These are phyloP conservation scores for Myriosclerotinia duriaeana DNA, from an alignment of 2,329 filamentous ascomycete species.

Conservation along the genomic window DNA sequence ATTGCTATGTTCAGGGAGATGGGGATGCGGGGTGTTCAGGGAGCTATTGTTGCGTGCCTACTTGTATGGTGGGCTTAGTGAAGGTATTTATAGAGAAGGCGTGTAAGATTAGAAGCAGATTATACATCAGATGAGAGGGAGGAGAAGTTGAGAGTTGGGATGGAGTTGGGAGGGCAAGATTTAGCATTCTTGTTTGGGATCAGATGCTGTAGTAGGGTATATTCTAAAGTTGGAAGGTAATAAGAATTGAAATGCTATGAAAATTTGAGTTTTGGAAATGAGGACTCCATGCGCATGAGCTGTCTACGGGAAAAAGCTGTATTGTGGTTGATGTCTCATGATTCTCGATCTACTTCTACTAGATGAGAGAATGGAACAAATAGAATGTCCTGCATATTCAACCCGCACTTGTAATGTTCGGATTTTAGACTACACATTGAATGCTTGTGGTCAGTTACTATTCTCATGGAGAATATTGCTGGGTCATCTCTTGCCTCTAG, in stretches of 20 bases:
- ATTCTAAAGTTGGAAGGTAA: background rate
- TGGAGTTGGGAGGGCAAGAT: background rate
- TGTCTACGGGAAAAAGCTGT: too few relatives aligned
- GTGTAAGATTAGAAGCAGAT: too few relatives aligned
- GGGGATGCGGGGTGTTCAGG: too few relatives aligned
- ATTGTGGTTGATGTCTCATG: background rate
- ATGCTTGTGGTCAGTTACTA: background rate
- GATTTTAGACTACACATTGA: background rate
- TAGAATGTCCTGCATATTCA: background rate
- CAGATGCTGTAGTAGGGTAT: background rate
- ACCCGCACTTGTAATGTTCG: background rate
- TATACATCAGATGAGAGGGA: background rate
- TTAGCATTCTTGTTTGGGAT: background rate
- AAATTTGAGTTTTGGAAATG: background rate
- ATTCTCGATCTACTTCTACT: background rate
- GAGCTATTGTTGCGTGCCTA: too few relatives aligned
- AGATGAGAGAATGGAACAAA: background rate
- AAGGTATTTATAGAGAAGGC: too few relatives aligned
- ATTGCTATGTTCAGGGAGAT: background rate
- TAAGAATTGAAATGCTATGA: background rate
- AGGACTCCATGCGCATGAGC: too few relatives aligned
- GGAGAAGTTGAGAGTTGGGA: background rate
- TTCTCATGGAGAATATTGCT: background rate
- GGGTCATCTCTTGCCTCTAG: background rate
- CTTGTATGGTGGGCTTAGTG: background rate